Evolutionary conservation across 2,329 filamentous ascomycete genomes (phyloP).

Genomic region (Talaromyces marneffei): DNA sequence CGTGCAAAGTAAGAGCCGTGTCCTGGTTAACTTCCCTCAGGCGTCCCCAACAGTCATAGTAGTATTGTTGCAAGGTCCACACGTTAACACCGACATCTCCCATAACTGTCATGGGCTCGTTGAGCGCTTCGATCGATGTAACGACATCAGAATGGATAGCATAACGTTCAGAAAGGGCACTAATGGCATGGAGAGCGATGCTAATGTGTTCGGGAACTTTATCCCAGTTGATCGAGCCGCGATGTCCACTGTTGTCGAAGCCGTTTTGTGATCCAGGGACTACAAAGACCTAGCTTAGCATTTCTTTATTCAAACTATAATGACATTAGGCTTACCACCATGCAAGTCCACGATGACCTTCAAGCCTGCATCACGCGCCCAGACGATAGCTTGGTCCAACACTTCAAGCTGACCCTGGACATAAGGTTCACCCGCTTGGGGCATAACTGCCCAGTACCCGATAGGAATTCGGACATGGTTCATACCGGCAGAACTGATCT

Average conservation of each 20-base stretch:
- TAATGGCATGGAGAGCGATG: slow-evolving; percentile 49
- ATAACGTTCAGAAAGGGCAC: slow-evolving; percentile 54
- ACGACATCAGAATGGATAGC: slow-evolving; percentile 54
- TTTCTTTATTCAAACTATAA: not conserved
- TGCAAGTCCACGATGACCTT: slow-evolving; percentile 65
- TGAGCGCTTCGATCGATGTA: slow-evolving; percentile 44
- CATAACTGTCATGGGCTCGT: slow-evolving; percentile 37
- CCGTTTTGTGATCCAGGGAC: slow-evolving; percentile 61
- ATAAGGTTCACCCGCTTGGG: slow-evolving; percentile 52
- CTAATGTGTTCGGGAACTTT: slow-evolving; percentile 28
- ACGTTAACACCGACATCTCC: slow-evolving; percentile 32
- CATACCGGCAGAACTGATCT: slow-evolving; percentile 52
- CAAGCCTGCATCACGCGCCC: slow-evolving; percentile 54
- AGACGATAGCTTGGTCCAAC: slow-evolving; percentile 53
- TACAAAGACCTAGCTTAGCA: slow-evolving; percentile 16
- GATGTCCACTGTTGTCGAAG: slow-evolving; percentile 60
- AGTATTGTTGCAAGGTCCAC: slow-evolving; percentile 48
- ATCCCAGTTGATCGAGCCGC: slow-evolving; percentile 36
- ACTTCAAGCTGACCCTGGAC: slow-evolving; percentile 56
- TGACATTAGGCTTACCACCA: slow-evolving; percentile 46
- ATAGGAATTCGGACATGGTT: slow-evolving; percentile 62
- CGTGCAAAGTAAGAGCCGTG: slow-evolving; percentile 52
- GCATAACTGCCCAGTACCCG: slow-evolving; percentile 59
- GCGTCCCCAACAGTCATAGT: slow-evolving; percentile 48
- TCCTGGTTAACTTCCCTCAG: slow-evolving; percentile 42